Conservation (phyloP, 116 monocot genomes). For the Posidonia oceanica region DNA sequence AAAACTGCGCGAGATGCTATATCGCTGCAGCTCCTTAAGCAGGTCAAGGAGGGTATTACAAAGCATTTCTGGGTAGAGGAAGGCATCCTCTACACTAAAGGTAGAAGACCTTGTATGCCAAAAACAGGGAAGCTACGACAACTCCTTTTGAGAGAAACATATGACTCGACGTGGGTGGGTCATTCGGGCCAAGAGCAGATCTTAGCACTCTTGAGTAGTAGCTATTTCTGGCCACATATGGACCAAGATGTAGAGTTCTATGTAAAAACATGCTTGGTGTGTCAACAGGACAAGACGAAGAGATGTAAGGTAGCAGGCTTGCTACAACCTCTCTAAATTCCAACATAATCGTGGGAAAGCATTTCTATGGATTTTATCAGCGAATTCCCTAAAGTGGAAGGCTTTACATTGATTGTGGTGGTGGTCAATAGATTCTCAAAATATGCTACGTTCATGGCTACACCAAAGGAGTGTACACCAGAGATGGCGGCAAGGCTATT, state of each 20-base stretch:
- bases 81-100: not conserved
- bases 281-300: not conserved
- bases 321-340: not conserved
- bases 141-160: not conserved
- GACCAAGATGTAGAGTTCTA: too few relatives aligned
- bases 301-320: not conserved
- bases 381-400: not conserved
- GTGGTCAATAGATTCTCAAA: not conserved
- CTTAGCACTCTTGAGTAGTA: not conserved
- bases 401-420: not conserved
- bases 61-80: too few relatives aligned
- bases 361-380: slow-evolving; percentile 3
- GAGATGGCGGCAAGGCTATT: not conserved
- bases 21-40: not conserved
- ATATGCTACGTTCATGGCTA: slow-evolving; percentile 1
- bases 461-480: not conserved
- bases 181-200: not conserved
- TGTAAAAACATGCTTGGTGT: not conserved
- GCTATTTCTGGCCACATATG: too few relatives aligned
- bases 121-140: not conserved
- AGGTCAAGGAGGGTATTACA: not conserved
- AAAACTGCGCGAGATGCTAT: not conserved
- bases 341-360: not conserved
- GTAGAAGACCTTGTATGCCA: not conserved
- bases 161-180: not conserved